A percentile compares a stretch with the other conserved stretches of the same genome.
phyloP scores from a whole-genome alignment of 441 rosid genomes.

The Manihot esculenta region DNA sequence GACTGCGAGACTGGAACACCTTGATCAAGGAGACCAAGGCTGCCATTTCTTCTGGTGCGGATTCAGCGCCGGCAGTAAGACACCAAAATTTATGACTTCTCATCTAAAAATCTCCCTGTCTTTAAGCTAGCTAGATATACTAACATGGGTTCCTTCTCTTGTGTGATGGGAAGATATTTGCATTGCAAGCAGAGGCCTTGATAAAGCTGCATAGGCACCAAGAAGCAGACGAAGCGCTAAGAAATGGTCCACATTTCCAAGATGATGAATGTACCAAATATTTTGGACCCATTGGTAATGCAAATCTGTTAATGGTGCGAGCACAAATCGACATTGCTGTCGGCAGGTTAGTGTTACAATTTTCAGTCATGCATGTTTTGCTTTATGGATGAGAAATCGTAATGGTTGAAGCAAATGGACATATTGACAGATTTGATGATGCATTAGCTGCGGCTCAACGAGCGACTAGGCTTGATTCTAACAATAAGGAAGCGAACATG shows the following conservation, averaged over 20 bases:
- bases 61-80: constrained; percentile 78
- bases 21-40: constrained; percentile 51
- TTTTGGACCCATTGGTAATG: constrained; percentile 73
- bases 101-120: too few species aligned
- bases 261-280: constrained; percentile 58
- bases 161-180: constrained; percentile 43
- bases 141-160: not conserved
- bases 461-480: constrained; percentile 65
- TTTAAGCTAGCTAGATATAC: too few species aligned
- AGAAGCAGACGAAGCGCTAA: constrained; percentile 68
- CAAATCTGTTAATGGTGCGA: constrained; percentile 65
- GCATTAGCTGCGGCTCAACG: constrained; percentile 61
- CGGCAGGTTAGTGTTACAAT: constrained; percentile 63
- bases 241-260: constrained; percentile 55
- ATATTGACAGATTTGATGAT: constrained; percentile 61
- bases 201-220: constrained; percentile 69
- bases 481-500: constrained; percentile 57
- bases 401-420: too few species aligned
- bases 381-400: too few species aligned
- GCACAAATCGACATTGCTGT: constrained; percentile 78
- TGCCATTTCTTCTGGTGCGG: constrained; percentile 69
- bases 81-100: not conserved
- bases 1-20: constrained; percentile 68
- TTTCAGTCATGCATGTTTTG: too few species aligned
- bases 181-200: constrained; percentile 89